phyloP scores from a whole-genome alignment of 179 eudicot species.

The Amaranthus tricolor region DNA sequence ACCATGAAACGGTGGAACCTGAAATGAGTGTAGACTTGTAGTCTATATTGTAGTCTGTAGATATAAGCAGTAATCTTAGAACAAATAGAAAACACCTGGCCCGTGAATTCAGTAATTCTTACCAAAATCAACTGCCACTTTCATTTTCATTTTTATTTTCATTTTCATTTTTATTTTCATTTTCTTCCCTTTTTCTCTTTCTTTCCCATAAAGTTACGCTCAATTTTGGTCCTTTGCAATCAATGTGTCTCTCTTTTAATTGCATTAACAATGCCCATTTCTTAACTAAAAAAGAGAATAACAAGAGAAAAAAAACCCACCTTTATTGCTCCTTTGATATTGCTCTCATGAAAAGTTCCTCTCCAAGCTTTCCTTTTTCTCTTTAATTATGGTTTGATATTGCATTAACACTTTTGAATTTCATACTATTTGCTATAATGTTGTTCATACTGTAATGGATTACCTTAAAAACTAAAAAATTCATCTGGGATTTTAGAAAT shows the following conservation, averaged over 20 bases:
- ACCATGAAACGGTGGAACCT: background rate
- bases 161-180: background rate
- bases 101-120: slow-evolving; percentile 23
- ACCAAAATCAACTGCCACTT: background rate
- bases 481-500: slow-evolving; percentile 8
- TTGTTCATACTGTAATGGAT: slow-evolving; percentile 1
- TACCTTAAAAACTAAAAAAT: background rate
- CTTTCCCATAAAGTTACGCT: slow-evolving; percentile 25
- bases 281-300: slow-evolving; percentile 5
- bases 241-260: slow-evolving; percentile 25
- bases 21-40: background rate
- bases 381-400: no score
- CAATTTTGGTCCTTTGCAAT: slow-evolving; percentile 29
- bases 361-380: slow-evolving; percentile 12
- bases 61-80: background rate
- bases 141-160: slow-evolving; percentile 1
- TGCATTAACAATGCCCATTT: background rate
- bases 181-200: slow-evolving; percentile 13
- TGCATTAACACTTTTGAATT: slow-evolving; percentile 9
- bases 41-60: no score
- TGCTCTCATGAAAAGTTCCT: slow-evolving; percentile 20
- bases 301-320: background rate
- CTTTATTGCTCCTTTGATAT: slow-evolving; percentile 26
- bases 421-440: background rate
- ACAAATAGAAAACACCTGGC: slow-evolving; percentile 31